Percentiles rank a stretch among this genome's conserved stretches.
Conservation (phyloP, 306 rosid species). For the Cyclanthera cordifolia region DNA sequence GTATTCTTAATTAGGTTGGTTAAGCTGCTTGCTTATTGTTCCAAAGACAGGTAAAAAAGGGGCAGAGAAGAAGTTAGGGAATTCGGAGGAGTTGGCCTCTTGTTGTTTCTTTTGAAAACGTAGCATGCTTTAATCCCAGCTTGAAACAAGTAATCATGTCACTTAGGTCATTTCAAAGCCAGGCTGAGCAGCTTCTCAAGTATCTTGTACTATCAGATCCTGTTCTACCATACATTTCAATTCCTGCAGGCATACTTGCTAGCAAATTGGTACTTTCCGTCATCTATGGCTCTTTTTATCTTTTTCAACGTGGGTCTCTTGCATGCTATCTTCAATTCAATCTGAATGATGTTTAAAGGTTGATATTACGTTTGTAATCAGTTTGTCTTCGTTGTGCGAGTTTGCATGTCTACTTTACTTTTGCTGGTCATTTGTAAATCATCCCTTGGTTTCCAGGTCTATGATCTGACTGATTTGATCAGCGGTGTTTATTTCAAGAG, state of each 20-base stretch:
- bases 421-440: conserved; percentile 4
- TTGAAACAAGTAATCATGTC: conserved; percentile 46
- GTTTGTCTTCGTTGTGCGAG: conserved; percentile 3
- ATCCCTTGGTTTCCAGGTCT: conserved; percentile 31
- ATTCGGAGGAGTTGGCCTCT: not conserved
- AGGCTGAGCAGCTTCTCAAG: conserved; percentile 57
- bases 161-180: conserved; percentile 54
- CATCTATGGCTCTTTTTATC: conserved; percentile 5
- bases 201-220: conserved; percentile 52
- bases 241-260: conserved; percentile 56
- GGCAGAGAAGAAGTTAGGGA: conserved; percentile 2
- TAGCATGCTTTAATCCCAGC: conserved; percentile 29
- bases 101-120: not conserved
- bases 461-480: conserved; percentile 54
- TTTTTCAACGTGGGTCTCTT: not conserved
- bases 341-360: conserved; percentile 5
- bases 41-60: not conserved
- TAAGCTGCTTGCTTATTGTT: not conserved
- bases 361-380: not conserved
- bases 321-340: conserved; percentile 9
- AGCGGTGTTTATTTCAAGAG: conserved; percentile 67
- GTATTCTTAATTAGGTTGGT: not conserved
- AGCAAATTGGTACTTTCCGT: conserved; percentile 62
- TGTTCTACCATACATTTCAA: conserved; percentile 48
- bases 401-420: not conserved